These are phyloP conservation scores for Diutina sp. DNA, from an alignment of 1,139 yeast genomes.

Conservation along the genomic window DNA sequence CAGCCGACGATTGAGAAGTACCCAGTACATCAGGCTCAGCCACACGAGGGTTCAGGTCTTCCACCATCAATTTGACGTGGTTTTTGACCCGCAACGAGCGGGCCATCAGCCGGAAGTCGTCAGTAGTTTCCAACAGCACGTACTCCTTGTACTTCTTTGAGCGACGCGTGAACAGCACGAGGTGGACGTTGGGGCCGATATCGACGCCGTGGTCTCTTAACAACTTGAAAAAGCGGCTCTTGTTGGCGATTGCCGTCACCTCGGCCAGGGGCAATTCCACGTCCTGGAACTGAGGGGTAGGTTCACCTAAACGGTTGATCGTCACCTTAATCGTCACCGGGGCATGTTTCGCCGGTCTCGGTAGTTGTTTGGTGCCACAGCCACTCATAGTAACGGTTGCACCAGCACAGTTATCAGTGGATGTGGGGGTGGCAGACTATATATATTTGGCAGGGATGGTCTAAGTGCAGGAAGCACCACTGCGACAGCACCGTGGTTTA, in stretches of 20 bases:
- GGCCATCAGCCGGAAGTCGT: conserved; percentile 32
- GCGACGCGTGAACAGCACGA: conserved; percentile 1
- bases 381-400: background rate
- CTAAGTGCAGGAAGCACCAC: background rate
- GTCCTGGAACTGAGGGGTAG: background rate
- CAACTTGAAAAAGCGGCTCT: background rate
- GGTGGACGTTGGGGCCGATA: background rate
- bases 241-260: background rate
- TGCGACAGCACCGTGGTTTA: no score
- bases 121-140: conserved; percentile 22
- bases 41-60: background rate
- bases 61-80: conserved; percentile 12
- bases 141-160: conserved; percentile 31
- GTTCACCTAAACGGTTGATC: background rate
- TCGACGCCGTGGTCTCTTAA: background rate
- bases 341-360: background rate
- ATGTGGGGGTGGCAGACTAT: background rate
- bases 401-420: background rate
- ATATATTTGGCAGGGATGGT: background rate
- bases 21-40: background rate
- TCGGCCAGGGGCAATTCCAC: background rate
- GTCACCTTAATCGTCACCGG: background rate
- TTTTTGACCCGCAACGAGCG: conserved; percentile 36
- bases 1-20: conserved; percentile 2
- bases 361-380: background rate